Base-by-base conservation (phyloP, 108 stramenopile species). In the Conticribra weissflogii region DNA sequence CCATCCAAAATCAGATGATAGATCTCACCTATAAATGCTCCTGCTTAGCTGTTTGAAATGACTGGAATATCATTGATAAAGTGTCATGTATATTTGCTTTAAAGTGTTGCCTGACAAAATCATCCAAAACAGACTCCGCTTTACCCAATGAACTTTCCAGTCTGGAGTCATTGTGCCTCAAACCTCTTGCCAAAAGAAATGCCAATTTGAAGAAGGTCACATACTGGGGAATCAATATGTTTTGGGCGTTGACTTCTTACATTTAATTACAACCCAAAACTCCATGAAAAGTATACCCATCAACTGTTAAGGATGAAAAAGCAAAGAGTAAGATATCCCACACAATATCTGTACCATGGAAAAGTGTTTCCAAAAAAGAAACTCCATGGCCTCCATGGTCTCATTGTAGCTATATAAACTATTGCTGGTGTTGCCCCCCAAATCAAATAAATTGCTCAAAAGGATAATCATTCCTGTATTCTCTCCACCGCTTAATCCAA, bases 291-390 rank as follows among this genome's bases (percentile, higher is more conserved):
- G 30, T 14, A 29, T 55, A 72, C 19, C 28, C 58, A 14, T 31
- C 71, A 60, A 60, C 79, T 8, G 29, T n/a, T n/a, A 58, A 34
- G 12, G 72, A 61, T 2, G 88, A 69, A 21, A 59, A 59, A 47
- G 65, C 23, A 24, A 95, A 68, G 2, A 93, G 76, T 49, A 95
- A 54, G 21, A 90, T 95, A 63, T 91, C 91, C 17, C 89, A 63
- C 22, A 95, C 86, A 91, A 93, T 91, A 70, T 95, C 90, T 15
- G 90, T 90, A 16, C 94, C 94, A 48, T 87, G 88, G 50, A 90
- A 93, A 58, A 81, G 87, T 21, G 91, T 93, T 61, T 91, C 94
- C 8, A 90, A 89, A 81, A 95, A 95, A 23, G 94, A 91, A 76
- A 79, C 57, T 95, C 94, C 49, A 89, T 86, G 3, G 94, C 91